phyloP scores from a whole-genome alignment of 805 yeast species.

The Clavispora carvajalis region DNA sequence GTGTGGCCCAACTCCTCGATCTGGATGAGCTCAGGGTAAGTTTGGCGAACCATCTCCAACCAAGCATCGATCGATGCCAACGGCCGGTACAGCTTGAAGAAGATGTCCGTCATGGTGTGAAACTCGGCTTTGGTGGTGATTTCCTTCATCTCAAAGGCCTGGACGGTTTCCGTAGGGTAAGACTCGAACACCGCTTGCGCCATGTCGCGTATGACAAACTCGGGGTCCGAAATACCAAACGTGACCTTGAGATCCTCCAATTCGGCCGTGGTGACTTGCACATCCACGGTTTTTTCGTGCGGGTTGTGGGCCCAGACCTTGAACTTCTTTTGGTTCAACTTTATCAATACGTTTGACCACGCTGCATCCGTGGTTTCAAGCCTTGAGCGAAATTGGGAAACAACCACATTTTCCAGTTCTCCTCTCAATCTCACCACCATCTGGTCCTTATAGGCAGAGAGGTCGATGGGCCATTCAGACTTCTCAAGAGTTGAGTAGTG shows the following conservation, averaged over 20 bases:
- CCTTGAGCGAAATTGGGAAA: background rate
- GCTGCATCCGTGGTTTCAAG: background rate
- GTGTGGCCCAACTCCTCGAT: conserved; percentile 72
- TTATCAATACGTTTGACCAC: conserved; percentile 10
- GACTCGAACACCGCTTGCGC: conserved; percentile 54
- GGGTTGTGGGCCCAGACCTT: conserved; percentile 47
- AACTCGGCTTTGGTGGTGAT: conserved; percentile 32
- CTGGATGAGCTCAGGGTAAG: conserved; percentile 60
- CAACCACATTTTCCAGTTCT: conserved; percentile 1
- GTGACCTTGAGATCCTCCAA: conserved; percentile 11
- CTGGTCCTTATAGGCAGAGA: conserved; percentile 36
- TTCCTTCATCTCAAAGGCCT: conserved; percentile 1
- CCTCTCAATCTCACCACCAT: conserved; percentile 42
- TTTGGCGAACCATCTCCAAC: conserved; percentile 55
- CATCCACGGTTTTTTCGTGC: conserved; percentile 42
- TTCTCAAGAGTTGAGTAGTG: conserved; percentile 28
- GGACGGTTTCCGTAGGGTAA: conserved; percentile 30
- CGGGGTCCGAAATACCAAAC: conserved; percentile 19
- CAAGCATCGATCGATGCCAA: conserved; percentile 66
- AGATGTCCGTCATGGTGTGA: conserved; percentile 38
- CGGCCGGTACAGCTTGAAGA: conserved; percentile 67
- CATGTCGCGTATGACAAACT: conserved; percentile 51
- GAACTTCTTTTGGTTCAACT: conserved; percentile 13
- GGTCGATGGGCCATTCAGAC: conserved; percentile 34
- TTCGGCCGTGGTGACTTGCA: conserved; percentile 23